phyloP scores from a whole-genome alignment of 106 monocot genomes.

The Dioscorea zingiberensis region DNA sequence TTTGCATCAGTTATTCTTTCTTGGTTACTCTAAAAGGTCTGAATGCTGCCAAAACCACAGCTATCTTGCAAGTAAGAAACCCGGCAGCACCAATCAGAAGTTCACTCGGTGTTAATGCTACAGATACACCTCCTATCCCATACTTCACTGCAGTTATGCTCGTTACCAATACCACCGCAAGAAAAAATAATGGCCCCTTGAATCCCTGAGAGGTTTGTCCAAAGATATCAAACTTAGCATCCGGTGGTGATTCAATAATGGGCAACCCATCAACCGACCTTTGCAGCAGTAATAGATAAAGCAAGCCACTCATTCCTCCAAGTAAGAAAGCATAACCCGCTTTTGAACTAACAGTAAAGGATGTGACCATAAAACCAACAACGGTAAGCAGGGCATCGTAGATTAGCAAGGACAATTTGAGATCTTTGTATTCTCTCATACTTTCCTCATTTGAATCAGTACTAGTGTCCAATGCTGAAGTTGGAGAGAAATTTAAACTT shows the following conservation, averaged over 20 bases:
- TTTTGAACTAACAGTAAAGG: conserved; percentile 17
- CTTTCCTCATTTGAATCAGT: conserved; percentile 41
- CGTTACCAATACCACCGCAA: conserved; percentile 24
- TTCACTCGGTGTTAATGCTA: conserved; percentile 38
- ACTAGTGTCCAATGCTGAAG: background rate
- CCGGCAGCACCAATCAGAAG: conserved; percentile 57
- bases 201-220: conserved; percentile 9
- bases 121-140: conserved; percentile 20
- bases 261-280: conserved; percentile 64
- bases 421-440: conserved; percentile 80
- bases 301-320: conserved; percentile 49
- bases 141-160: conserved; percentile 28
- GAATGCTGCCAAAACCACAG: conserved; percentile 65
- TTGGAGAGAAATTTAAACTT: conserved; percentile 7
- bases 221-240: background rate
- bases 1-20: background rate
- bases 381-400: conserved; percentile 51
- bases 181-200: conserved; percentile 35
- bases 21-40: conserved; percentile 25
- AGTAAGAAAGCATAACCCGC: conserved; percentile 39
- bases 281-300: conserved; percentile 53
- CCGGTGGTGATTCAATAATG: background rate
- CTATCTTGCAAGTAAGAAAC: conserved; percentile 67
- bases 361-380: conserved; percentile 26
- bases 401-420: conserved; percentile 71